Base-by-base conservation (phyloP, 805 yeast species). In the Candida orba region DNA sequence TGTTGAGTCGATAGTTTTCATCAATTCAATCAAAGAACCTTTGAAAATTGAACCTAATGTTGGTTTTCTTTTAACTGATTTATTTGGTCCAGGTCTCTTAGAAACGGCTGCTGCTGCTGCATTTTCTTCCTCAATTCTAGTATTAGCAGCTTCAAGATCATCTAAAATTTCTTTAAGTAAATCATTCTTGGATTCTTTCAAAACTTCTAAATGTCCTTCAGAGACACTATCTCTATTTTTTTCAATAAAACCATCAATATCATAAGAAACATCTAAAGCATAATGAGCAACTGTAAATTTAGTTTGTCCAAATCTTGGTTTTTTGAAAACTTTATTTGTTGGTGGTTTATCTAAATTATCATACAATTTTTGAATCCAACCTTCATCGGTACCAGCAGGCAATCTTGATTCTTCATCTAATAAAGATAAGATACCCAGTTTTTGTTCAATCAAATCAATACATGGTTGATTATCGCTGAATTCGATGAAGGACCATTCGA, bases 391-490 rank as follows among this genome's bases (percentile, higher is more conserved):
- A 55, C 98, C 98, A 25, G 95, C 77, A 1, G 98, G 98, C 55
- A 93, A 71, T 60, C 98, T 78, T 12, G 96, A 84, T 66, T 93
- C 98, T 70, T 91, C 99, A 63, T 91, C 98, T 50, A 91, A 74
- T 46, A 91, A 72, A 0, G 96, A 78, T 51, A 91, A 72, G 41
- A 91, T 80, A 64, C 99, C 99, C 50, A 89, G 66, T 62, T 81
- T 84, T 58, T 80, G 80, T 69, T 91, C 99, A 56, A 91, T 93
- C 56, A 91, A 75, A 54, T 83, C 82, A 55, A 91, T 91, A 68
- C 98, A 91, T 3, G 97, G 98, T 69, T 93, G 96, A 63, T 91
- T 91, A 63, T 91, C 99, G 42, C 93, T 80, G 58, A 90, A 91
- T 56, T 91, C 97, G 56, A 91, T 91, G 57, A 91, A 91, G 9